A percentile compares a stretch with the other conserved stretches of the same genome.
phyloP scores from a whole-genome alignment of 768 basidiomycete species.

The Mycena kentingensis region DNA sequence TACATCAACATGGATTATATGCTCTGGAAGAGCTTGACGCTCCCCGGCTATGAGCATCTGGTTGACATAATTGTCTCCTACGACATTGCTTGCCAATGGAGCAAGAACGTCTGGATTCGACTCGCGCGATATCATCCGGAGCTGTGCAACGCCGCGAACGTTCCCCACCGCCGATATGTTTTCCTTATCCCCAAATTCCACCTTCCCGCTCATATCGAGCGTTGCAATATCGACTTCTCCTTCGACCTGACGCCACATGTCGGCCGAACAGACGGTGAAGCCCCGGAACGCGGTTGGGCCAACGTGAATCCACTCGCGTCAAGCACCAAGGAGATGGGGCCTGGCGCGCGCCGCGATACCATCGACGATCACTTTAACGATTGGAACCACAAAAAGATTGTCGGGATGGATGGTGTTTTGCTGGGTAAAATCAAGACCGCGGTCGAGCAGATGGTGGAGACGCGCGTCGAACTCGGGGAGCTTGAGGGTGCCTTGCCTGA shows the following conservation, averaged over 20 bases:
- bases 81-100: no score
- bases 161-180: not conserved
- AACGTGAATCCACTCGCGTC: constrained; percentile 11
- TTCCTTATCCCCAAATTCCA: constrained; percentile 26
- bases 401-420: constrained; percentile 1
- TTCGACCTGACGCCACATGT: constrained; percentile 21
- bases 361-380: constrained; percentile 17
- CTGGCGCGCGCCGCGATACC: constrained; percentile 14
- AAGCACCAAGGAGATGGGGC: constrained; percentile 22
- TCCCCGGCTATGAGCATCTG: not conserved
- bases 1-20: constrained; percentile 11
- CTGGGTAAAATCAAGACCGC: not conserved
- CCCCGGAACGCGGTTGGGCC: constrained; percentile 20
- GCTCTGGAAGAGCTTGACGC: not conserved
- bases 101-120: constrained; percentile 8
- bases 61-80: constrained; percentile 23
- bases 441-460: not conserved
- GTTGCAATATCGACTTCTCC: constrained; percentile 18
- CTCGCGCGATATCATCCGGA: constrained; percentile 1
- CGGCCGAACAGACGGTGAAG: constrained; percentile 29
- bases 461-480: not conserved
- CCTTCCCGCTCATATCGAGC: constrained; percentile 11
- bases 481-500: no score
- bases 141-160: not conserved
- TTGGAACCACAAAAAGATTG: constrained; percentile 18